Evolutionary conservation across 139 green algal species (phyloP).

Genomic region (Haematococcus sp.): DNA sequence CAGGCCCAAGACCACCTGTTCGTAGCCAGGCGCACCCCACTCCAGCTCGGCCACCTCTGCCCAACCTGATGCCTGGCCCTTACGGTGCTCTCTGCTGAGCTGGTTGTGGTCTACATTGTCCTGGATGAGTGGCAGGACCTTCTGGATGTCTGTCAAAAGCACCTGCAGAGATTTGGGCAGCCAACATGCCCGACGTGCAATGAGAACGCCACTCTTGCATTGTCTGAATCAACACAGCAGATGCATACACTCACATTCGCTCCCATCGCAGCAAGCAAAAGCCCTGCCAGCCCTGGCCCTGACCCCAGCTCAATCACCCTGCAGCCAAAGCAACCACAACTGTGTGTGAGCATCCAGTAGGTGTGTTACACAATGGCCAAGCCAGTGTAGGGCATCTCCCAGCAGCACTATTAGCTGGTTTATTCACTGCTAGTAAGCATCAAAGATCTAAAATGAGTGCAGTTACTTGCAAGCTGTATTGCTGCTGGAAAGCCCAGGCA

Average conservation of each 20-base stretch:
- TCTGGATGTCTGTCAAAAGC: conserved; percentile 50
- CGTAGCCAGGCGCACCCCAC: conserved; percentile 35
- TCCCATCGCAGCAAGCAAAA: conserved; percentile 49
- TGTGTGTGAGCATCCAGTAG: too few relatives aligned
- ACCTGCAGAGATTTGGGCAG: conserved; percentile 23
- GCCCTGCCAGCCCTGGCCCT: conserved; percentile 47
- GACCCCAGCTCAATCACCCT: conserved; percentile 50
- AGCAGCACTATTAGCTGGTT: too few relatives aligned
- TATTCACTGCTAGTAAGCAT: too few relatives aligned
- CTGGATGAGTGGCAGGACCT: conserved; percentile 38
- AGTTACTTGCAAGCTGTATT: too few relatives aligned
- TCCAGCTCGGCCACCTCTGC: conserved; percentile 42
- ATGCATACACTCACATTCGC: conserved; percentile 28
- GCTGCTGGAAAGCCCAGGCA: too few relatives aligned
- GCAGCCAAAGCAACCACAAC: too few relatives aligned
- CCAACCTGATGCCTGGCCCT: conserved; percentile 5
- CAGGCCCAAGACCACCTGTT: conserved; percentile 15
- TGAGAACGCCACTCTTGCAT: too few relatives aligned
- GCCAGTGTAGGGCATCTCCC: too few relatives aligned
- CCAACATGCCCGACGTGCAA: too few relatives aligned
- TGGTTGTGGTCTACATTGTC: conserved; percentile 47
- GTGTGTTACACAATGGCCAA: too few relatives aligned
- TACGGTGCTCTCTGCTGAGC: conserved; percentile 14
- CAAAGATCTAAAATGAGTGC: too few relatives aligned
- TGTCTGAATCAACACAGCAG: too few relatives aligned